Evolutionary conservation across 2,329 filamentous ascomycete genomes (phyloP), one percentile per base, ranked within the genome.

Genomic region (Pyricularia sp.): DNA sequence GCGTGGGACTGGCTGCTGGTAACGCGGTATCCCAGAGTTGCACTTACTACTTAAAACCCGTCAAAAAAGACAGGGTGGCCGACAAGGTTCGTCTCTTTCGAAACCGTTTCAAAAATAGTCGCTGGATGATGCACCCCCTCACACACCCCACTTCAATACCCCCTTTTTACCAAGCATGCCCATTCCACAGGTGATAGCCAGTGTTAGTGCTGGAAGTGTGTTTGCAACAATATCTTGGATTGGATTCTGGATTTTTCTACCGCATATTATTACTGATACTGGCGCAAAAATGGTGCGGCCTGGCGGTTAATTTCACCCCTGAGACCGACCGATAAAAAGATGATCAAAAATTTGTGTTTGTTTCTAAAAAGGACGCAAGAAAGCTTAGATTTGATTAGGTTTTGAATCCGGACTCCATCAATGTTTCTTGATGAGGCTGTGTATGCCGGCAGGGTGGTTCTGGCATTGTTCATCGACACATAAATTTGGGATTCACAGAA

Each of bases 101-200:
- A 66, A 66, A 66, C 28, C 6, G 64, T 66, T 66, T 66, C 64
- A 66, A 42, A 55, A 36, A 26, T 36, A 66, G 23, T 14, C 23
- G 64, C 30, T 23, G 23, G 11, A 23, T 42, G 36, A 66, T 66
- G 30, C 30, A 23, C 64, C 23, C 23, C 26, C 63, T 30, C 28
- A 33, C 10, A 31, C 33, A 30, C 63, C 14, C 63, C 42, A 55
- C 42, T 28, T 36, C 17, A 25, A 65, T 65, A 23, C 31, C 26
- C 28, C 63, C 63, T 25, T 14, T 30, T 65, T 65, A 65, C 30
- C 30, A 64, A 28, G 17, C 25, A 20, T 36, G 12, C 12, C 20
- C 42, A 55, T 55, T n/a, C 2, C 20, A 55, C 20, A 55, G 20
- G 42, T 55, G 7, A n/a, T 20, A 55, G 42, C 42, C 10, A 55